phyloP scores from a whole-genome alignment of 1,139 yeast genomes.

The Protomyces gravidus region DNA sequence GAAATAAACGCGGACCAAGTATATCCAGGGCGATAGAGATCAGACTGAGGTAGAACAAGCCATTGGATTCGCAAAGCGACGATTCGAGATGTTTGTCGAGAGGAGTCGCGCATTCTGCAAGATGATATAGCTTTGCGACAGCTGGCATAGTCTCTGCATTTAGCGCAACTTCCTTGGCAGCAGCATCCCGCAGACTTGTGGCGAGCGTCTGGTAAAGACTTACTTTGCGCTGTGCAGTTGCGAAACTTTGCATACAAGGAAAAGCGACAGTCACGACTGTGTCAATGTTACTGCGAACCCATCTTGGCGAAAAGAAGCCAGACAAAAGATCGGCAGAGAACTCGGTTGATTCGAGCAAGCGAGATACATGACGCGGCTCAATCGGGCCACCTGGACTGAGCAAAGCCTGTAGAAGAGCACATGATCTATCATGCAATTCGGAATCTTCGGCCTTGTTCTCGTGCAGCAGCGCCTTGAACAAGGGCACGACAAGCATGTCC shows the following conservation, averaged over 20 bases:
- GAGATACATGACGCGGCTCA: constrained; percentile 28
- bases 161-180: constrained; percentile 28
- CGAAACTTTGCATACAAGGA: constrained; percentile 1
- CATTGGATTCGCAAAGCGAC: too few relatives aligned
- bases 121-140: constrained; percentile 3
- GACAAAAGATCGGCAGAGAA: constrained; percentile 4
- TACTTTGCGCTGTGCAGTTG: not conserved
- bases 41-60: too few relatives aligned
- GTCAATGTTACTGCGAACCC: constrained; percentile 28
- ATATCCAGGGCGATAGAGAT: too few relatives aligned
- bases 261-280: constrained; percentile 4
- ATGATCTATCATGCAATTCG: constrained; percentile 1
- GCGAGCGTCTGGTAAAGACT: constrained; percentile 16
- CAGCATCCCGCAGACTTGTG: constrained; percentile 16
- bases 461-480: not conserved
- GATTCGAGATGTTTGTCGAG: too few relatives aligned
- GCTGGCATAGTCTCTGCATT: constrained; percentile 28
- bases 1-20: too few relatives aligned
- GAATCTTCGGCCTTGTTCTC: constrained; percentile 1
- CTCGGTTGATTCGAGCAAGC: constrained; percentile 13
- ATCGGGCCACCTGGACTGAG: constrained; percentile 7
- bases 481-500: constrained; percentile 15
- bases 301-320: constrained; percentile 21
- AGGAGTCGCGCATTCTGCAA: too few relatives aligned
- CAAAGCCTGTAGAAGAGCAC: constrained; percentile 5